Conservation (phyloP, 2,329 filamentous ascomycete genomes). For the Huntiella savannae region DNA sequence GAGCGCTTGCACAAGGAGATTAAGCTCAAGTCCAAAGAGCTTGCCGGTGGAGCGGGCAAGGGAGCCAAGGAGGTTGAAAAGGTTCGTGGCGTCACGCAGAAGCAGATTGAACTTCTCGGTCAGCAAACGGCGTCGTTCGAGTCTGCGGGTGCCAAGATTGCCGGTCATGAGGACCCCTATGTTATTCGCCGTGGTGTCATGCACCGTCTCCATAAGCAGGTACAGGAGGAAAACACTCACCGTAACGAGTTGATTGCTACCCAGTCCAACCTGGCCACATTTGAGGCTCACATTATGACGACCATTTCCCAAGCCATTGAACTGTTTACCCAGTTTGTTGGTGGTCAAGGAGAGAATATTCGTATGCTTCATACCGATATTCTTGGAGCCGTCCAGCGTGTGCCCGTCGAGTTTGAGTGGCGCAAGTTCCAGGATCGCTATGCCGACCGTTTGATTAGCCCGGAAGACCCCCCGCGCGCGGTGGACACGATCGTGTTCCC, state of each 20-base stretch:
- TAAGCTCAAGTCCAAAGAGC: conserved; percentile 88
- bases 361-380: conserved; percentile 72
- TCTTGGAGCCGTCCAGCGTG: conserved; percentile 52
- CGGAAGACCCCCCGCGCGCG: conserved; percentile 51
- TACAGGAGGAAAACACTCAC: conserved; percentile 91
- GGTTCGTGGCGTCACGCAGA: conserved; percentile 68
- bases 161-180: conserved; percentile 68
- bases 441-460: conserved; percentile 55
- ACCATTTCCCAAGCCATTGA: conserved; percentile 68
- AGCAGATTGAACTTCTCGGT: conserved; percentile 85
- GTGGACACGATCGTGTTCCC: conserved; percentile 63
- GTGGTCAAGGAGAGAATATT: conserved; percentile 63
- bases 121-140: conserved; percentile 69
- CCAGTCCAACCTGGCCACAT: conserved; percentile 75
- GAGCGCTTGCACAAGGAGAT: conserved; percentile 88
- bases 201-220: conserved; percentile 74
- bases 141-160: conserved; percentile 51
- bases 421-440: conserved; percentile 60
- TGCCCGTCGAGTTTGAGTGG: conserved; percentile 84
- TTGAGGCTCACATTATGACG: conserved; percentile 70
- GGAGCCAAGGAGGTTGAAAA: conserved; percentile 83
- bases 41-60: conserved; percentile 63
- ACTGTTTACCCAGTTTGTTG: conserved; percentile 64
- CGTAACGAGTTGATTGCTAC: conserved; percentile 76
- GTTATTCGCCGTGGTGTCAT: conserved; percentile 64